phyloP scores from a whole-genome alignment of 176 grass and related monocot genomes.

The Cenchrus purpureus region DNA sequence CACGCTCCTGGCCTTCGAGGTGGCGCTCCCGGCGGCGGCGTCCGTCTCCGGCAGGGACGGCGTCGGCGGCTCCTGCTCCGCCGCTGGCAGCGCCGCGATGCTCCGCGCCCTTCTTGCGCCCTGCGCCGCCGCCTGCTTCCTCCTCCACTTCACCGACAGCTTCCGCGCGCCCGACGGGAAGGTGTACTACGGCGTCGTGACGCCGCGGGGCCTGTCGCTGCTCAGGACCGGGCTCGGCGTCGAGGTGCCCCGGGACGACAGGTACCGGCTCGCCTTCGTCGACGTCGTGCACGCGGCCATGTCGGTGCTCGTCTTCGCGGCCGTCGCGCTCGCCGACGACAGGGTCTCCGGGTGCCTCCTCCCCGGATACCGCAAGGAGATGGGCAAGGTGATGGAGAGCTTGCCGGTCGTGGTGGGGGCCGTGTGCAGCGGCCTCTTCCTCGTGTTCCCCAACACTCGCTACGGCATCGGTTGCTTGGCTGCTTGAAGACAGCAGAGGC shows the following conservation, averaged over 20 bases:
- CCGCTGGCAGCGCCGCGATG: conserved; percentile 38
- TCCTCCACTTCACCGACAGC: conserved; percentile 82
- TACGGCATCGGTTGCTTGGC: conserved; percentile 66
- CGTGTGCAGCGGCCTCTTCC: conserved; percentile 64
- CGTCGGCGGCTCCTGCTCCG: conserved; percentile 55
- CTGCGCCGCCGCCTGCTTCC: conserved; percentile 62
- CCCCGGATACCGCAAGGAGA: conserved; percentile 57
- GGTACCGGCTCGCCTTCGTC: conserved; percentile 53
- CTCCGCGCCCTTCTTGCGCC: conserved; percentile 56
- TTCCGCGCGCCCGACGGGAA: conserved; percentile 64
- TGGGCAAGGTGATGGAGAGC: conserved; percentile 74
- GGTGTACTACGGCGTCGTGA: conserved; percentile 74
- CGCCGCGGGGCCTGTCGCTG: conserved; percentile 55
- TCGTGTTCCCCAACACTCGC: conserved; percentile 69
- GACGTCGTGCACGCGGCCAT: conserved; percentile 64
- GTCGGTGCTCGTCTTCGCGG: conserved; percentile 65
- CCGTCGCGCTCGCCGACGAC: conserved; percentile 57
- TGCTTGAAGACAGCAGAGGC: conserved; percentile 1
- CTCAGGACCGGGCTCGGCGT: conserved; percentile 61
- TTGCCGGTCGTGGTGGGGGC: conserved; percentile 66
- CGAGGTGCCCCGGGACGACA: conserved; percentile 63
- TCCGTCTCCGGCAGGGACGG: no score
- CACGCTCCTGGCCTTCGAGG: conserved; percentile 67
- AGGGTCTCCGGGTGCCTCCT: conserved; percentile 57
- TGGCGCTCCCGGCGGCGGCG: conserved; percentile 56